These are phyloP conservation scores for Fusarium sulawesiense DNA, from an alignment of 2,329 filamentous ascomycete genomes.

Conservation along the genomic window DNA sequence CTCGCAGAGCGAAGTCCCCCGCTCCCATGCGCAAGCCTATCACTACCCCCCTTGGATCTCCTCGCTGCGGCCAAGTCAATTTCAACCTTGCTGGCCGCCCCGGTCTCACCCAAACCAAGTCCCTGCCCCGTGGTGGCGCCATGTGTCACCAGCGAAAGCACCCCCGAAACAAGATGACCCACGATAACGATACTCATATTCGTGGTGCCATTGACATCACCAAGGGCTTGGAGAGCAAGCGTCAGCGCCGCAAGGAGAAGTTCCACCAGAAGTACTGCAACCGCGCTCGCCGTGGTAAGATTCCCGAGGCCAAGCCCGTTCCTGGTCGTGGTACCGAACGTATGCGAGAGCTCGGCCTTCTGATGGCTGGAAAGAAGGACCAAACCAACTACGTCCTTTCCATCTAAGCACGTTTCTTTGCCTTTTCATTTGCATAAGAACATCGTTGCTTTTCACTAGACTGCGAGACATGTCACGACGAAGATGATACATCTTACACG, in stretches of 20 bases:
- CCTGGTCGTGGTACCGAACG: conserved; percentile 91
- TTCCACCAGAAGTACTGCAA: conserved; percentile 90
- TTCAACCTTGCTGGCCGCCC: conserved; percentile 66
- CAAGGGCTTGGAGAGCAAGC: conserved; percentile 94
- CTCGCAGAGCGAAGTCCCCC: conserved; percentile 76
- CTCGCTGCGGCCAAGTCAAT: conserved; percentile 54
- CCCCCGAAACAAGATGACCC: conserved; percentile 51
- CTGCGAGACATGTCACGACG: conserved; percentile 30
- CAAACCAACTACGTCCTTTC: conserved; percentile 83
- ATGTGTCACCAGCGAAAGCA: conserved; percentile 69
- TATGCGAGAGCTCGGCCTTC: conserved; percentile 84
- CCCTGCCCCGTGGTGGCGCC: conserved; percentile 82
- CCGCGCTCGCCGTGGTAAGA: conserved; percentile 77
- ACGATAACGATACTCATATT: conserved; percentile 69
- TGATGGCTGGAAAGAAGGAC: conserved; percentile 84
- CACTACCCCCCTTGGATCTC: conserved; percentile 53
- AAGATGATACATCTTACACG: conserved; percentile 35
- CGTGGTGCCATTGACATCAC: conserved; percentile 98
- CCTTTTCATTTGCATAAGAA: conserved; percentile 13
- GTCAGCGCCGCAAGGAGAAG: conserved; percentile 92
- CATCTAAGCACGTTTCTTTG: conserved; percentile 59
- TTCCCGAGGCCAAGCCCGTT: conserved; percentile 72
- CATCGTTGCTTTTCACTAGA: conserved; percentile 14
- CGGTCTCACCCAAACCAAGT: conserved; percentile 81
- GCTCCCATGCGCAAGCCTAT: conserved; percentile 70